Percentiles rank a stretch among this genome's conserved stretches.
Conservation (phyloP, 2,329 filamentous ascomycete species). For the Neopestalotiopsis clavispora region DNA sequence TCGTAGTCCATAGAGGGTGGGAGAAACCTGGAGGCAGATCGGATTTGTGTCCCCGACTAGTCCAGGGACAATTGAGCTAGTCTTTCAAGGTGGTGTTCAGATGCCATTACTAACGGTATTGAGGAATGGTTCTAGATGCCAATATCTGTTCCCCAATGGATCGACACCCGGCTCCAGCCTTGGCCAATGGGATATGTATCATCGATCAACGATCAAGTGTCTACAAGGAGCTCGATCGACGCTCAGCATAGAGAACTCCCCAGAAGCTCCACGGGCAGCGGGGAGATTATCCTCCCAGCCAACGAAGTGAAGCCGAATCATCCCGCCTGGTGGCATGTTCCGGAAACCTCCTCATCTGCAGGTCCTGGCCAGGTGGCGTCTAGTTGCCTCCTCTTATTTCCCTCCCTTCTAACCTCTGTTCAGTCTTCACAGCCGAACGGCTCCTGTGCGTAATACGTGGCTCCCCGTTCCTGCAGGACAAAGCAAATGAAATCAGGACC, state of each 20-base stretch:
- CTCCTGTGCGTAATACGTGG: not conserved
- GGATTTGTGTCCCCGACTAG: not conserved
- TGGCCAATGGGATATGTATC: not conserved
- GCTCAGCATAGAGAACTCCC: not conserved
- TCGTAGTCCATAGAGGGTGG: not conserved
- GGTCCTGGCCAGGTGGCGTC: not conserved
- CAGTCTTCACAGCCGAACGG: not conserved
- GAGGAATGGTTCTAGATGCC: not conserved
- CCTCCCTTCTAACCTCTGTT: not conserved
- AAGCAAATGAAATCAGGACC: not conserved
- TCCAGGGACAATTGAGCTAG: not conserved
- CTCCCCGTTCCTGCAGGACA: not conserved
- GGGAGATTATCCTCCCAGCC: not conserved
- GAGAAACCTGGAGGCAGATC: conserved; percentile 3
- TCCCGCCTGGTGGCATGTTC: not conserved
- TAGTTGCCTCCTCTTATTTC: no score
- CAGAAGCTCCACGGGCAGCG: not conserved
- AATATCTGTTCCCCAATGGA: not conserved
- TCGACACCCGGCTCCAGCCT: not conserved
- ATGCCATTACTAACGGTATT: not conserved
- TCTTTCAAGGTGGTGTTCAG: not conserved
- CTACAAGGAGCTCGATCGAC: not conserved
- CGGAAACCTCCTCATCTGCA: not conserved
- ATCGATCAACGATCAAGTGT: not conserved
- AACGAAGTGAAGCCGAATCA: not conserved